Evolutionary conservation across 176 grass and related monocot genomes (phyloP).

Genomic region (Avena eriantha): DNA sequence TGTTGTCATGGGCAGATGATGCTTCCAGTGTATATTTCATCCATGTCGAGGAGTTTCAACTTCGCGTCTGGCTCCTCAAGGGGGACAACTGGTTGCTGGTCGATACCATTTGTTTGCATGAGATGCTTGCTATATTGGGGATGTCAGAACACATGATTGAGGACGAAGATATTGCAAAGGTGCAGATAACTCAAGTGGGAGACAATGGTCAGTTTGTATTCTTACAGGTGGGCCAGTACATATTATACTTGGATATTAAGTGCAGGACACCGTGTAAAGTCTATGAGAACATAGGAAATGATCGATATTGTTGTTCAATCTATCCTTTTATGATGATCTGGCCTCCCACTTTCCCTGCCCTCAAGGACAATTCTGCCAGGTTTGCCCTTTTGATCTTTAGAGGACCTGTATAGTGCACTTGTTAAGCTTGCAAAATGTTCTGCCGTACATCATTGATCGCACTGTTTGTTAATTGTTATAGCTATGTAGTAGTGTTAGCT

Average conservation of each 20-base stretch:
- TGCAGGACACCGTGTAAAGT: neutral
- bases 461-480: neutral
- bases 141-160: neutral
- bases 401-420: neutral
- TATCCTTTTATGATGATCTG: neutral
- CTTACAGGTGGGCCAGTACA: neutral
- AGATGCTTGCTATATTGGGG: neutral
- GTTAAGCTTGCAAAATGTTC: neutral
- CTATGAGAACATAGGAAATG: neutral
- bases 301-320: neutral
- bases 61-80: too few relatives aligned
- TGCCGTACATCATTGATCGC: too few relatives aligned
- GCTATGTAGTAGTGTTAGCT: neutral
- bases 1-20: too few relatives aligned
- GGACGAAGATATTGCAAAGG: too few relatives aligned
- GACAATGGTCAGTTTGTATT: constrained; percentile 1
- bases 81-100: too few relatives aligned
- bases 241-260: neutral
- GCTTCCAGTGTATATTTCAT: too few relatives aligned
- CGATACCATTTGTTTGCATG: too few relatives aligned
- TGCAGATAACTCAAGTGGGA: neutral
- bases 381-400: neutral
- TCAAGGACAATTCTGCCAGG: neutral
- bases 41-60: too few relatives aligned
- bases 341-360: neutral